Percentiles rank a stretch among this genome's conserved stretches.
Evolutionary conservation across 176 grass and related monocot species (phyloP).

Genomic region (Alloteropsis semialata): DNA sequence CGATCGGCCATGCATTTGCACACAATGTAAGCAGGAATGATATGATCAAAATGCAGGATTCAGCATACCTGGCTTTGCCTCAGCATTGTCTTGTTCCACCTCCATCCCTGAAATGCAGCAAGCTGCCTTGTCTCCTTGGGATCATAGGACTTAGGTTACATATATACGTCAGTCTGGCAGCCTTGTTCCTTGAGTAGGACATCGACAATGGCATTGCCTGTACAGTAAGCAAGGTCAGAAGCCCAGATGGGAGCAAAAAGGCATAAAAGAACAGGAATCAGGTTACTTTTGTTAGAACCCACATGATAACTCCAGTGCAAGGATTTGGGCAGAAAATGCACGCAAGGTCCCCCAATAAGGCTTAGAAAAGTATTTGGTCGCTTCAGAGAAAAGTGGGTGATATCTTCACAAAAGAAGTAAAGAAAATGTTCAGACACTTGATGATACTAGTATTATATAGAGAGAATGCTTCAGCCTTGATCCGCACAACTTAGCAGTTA

Average conservation of each 20-base stretch:
- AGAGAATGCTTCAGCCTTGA: not conserved
- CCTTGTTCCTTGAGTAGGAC: constrained; percentile 36
- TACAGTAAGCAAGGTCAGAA: constrained; percentile 43
- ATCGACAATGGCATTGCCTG: constrained; percentile 35
- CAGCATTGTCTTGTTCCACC: not conserved
- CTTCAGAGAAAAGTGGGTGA: not conserved
- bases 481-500: not conserved
- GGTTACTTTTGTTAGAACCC: not conserved
- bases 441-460: not conserved
- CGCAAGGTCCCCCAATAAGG: constrained; percentile 1
- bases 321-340: not conserved
- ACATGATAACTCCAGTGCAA: constrained; percentile 26
- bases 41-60: not conserved
- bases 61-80: constrained; percentile 17
- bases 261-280: constrained; percentile 11
- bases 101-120: constrained; percentile 25
- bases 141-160: not conserved
- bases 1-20: not conserved
- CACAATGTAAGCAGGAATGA: not conserved
- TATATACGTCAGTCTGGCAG: not conserved
- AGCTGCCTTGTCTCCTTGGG: not conserved
- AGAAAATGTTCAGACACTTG: not conserved
- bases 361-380: not conserved
- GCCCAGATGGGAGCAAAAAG: not conserved
- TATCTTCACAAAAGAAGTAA: not conserved